Percentiles rank a stretch among this genome's conserved stretches.
Evolutionary conservation across 495 filamentous ascomycete genomes (phyloP).

Genomic region (Penicillium flavigenum): DNA sequence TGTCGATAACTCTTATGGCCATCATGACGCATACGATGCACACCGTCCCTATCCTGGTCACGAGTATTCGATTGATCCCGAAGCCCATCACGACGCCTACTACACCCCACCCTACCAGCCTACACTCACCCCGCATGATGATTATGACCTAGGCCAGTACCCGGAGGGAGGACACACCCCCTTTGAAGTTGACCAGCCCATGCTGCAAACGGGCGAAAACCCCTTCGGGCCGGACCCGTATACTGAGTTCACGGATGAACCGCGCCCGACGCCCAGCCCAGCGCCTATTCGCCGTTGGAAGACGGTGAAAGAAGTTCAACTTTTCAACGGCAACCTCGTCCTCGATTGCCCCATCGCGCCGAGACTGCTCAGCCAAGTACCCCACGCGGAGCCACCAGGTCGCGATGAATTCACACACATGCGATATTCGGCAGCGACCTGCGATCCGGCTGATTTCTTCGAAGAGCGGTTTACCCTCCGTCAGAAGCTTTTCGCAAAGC

Average conservation of each 20-base stretch:
- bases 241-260: slow-evolving; percentile 45
- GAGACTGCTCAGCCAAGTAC: slow-evolving; percentile 77
- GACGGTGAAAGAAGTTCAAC: slow-evolving; percentile 95
- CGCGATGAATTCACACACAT: slow-evolving; percentile 99
- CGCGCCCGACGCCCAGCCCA: slow-evolving; percentile 56
- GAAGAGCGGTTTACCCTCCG: slow-evolving; percentile 88
- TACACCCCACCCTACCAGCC: slow-evolving; percentile 81
- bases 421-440: slow-evolving; percentile 96
- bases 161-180: slow-evolving; percentile 47
- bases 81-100: slow-evolving; percentile 83
- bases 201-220: slow-evolving; percentile 52
- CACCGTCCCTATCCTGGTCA: slow-evolving; percentile 46
- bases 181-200: slow-evolving; percentile 62
- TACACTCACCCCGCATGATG: slow-evolving; percentile 51
- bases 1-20: slow-evolving; percentile 66
- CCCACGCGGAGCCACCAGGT: slow-evolving; percentile 74
- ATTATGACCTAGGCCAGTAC: slow-evolving; percentile 55
- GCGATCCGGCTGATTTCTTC: slow-evolving; percentile 87
- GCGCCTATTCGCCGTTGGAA: slow-evolving; percentile 88
- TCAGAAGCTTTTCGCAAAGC: slow-evolving; percentile 90
- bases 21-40: slow-evolving; percentile 62
- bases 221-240: slow-evolving; percentile 59
- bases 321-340: slow-evolving; percentile 96
- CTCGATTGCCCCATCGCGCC: slow-evolving; percentile 96
- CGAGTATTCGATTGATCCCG: slow-evolving; percentile 75